phyloP scores from a whole-genome alignment of 306 rosid genomes.

The Vicia sativa region DNA sequence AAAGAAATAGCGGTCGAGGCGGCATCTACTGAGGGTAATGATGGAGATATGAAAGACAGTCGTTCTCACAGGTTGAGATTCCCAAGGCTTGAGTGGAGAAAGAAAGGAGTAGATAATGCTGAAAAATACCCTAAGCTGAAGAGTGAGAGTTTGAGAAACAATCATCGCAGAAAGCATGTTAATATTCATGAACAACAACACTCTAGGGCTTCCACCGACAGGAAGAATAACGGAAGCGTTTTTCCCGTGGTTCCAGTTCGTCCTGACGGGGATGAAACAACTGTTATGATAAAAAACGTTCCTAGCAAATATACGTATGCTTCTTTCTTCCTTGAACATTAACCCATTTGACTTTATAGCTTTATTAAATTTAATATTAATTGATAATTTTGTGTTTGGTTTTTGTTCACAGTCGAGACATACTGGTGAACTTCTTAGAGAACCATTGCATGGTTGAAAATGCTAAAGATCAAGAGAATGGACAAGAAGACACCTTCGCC shows the following conservation, averaged over 20 bases:
- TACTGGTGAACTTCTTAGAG: slow-evolving; percentile 53
- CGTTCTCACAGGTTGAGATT: not conserved
- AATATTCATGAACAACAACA: no score
- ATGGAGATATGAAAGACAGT: not conserved
- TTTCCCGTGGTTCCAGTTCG: slow-evolving; percentile 22
- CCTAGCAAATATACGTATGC: slow-evolving; percentile 65
- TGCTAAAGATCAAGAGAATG: not conserved
- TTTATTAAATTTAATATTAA: no score
- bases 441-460: slow-evolving; percentile 48
- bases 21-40: not conserved
- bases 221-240: not conserved
- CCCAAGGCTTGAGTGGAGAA: not conserved
- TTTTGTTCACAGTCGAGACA: slow-evolving; percentile 36
- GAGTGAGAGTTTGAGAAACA: not conserved
- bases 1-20: not conserved
- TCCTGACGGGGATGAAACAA: slow-evolving; percentile 29
- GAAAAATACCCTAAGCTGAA: no score
- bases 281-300: slow-evolving; percentile 61
- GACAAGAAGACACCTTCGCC: slow-evolving; percentile 26
- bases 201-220: no score
- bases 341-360: no score
- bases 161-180: not conserved
- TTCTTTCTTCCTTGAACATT: not conserved
- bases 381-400: no score
- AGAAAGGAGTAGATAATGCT: not conserved